Base-by-base conservation (phyloP, 2,329 filamentous ascomycete genomes). In the Karstenula rhodostoma region DNA sequence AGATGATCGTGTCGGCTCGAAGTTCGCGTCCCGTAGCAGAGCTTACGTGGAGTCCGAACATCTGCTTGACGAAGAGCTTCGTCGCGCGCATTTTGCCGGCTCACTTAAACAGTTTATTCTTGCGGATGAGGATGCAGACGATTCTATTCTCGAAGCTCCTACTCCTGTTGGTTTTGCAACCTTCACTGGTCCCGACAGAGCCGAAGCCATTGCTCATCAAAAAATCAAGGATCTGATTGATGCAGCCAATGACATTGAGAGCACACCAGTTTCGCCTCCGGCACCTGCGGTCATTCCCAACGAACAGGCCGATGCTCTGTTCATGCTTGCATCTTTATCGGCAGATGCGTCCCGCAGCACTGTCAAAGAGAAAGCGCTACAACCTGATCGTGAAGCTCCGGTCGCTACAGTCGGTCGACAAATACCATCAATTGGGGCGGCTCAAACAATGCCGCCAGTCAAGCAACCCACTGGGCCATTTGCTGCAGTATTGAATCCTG, bases 11-110 rank as follows among this genome's bases (percentile, higher is more conserved):
- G 65, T 74, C 48, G 69, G 63, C 22, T 74, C 74, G 5, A 77
- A 73, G 43, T 79, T 73, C 54, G 77, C 78, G 33, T 80, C 78
- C 40, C 77, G 79, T 35, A 80, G 78, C 63, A 68, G 78, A 44
- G 77, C 74, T 10, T 79, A 77, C 49, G 66, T 80, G 22, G 76
- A 80, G 53, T 76, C 75, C 3, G 75, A 80, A 53, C 72, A 68
- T 29, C 62, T 79, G 40, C 74, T 77, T 42, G 61, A 75, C 29
- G 67, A 76, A 19, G 70, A 75, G 35, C 63, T 68, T 13, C 61
- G 65, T 19, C 70, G 73, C 50, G 67, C 55, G 57, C 59, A 56
- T 12, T 71, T 78, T 43, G 65, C 66, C 47, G 49, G 67, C 44
- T 63, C 66, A 56, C 67, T 69, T 10, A 62, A 56, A 25, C 51